These are phyloP conservation scores for Mycena filopes DNA, from an alignment of 768 basidiomycete species.

Conservation along the genomic window DNA sequence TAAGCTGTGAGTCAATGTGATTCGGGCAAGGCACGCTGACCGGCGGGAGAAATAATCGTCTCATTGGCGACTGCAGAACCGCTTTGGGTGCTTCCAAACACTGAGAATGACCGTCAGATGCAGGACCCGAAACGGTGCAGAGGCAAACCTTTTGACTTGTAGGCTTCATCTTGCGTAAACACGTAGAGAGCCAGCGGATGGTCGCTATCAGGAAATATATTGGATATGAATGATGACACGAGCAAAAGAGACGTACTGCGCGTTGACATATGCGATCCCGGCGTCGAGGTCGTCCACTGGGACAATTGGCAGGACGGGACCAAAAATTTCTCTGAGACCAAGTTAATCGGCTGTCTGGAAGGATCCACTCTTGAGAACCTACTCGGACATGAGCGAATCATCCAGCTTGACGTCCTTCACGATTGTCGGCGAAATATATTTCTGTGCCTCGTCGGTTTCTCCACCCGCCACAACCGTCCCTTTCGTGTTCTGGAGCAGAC, in stretches of 20 bases:
- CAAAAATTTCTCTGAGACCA: constrained; percentile 80
- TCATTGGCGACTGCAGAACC: constrained; percentile 81
- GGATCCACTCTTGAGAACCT: constrained; percentile 38
- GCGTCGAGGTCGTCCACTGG: constrained; percentile 77
- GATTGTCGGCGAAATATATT: constrained; percentile 79
- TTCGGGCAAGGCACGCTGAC: constrained; percentile 47
- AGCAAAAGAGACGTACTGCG: constrained; percentile 50
- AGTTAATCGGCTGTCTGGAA: constrained; percentile 6
- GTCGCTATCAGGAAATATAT: constrained; percentile 53
- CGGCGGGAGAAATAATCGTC: constrained; percentile 64
- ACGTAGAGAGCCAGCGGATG: constrained; percentile 83
- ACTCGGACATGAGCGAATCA: constrained; percentile 85
- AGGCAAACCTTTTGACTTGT: constrained; percentile 68
- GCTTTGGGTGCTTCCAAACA: constrained; percentile 76
- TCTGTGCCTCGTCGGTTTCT: constrained; percentile 60
- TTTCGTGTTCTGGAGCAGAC: constrained; percentile 70
- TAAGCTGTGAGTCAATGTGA: not conserved
- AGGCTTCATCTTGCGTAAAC: constrained; percentile 68
- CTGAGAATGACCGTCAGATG: constrained; percentile 46
- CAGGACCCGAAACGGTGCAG: not conserved
- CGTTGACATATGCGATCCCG: constrained; percentile 76
- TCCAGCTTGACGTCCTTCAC: constrained; percentile 68
- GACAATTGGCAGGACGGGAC: constrained; percentile 81
- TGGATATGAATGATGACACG: not conserved
- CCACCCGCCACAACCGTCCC: constrained; percentile 78